phyloP scores from a whole-genome alignment of 169 alveolate genomes.

The Amoebophrya sp. region DNA sequence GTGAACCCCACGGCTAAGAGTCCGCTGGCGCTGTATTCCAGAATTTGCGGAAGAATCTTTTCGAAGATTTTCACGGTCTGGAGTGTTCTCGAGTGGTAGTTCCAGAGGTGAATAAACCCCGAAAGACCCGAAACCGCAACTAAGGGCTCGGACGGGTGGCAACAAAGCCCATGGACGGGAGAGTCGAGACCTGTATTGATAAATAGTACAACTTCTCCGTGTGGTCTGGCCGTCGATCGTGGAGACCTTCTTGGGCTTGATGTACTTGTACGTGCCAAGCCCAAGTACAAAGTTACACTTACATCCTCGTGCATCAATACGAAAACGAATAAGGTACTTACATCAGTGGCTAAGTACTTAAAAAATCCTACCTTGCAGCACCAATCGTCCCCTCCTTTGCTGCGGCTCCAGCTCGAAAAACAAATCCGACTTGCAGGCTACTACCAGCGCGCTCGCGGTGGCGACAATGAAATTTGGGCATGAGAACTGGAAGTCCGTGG shows the following conservation, averaged over 20 bases:
- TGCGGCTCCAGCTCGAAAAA: constrained; percentile 17
- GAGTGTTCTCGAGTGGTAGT: constrained; percentile 36
- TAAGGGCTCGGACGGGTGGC: constrained; percentile 38
- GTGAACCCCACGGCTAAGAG: not conserved
- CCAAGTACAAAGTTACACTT: no score
- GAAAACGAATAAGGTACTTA: no score
- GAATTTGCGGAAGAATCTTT: constrained; percentile 34
- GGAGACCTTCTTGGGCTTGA: no score
- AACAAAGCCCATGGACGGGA: constrained; percentile 27
- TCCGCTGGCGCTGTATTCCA: not conserved
- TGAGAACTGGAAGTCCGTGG: not conserved
- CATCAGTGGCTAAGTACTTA: no score
- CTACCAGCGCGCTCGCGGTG: not conserved
- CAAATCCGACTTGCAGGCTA: not conserved
- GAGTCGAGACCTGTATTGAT: constrained; percentile 42
- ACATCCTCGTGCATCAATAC: no score
- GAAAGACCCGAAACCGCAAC: constrained; percentile 30
- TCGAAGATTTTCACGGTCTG: constrained; percentile 40
- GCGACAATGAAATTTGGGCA: not conserved
- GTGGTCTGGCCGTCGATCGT: no score
- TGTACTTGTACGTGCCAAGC: no score
- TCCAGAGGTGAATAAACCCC: constrained; percentile 47
- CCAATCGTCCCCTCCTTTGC: not conserved
- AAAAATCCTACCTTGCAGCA: not conserved
- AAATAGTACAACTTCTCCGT: no score